These are phyloP conservation scores for Clohesyomyces aquaticus DNA, from an alignment of 495 filamentous ascomycete species.

Conservation along the genomic window DNA sequence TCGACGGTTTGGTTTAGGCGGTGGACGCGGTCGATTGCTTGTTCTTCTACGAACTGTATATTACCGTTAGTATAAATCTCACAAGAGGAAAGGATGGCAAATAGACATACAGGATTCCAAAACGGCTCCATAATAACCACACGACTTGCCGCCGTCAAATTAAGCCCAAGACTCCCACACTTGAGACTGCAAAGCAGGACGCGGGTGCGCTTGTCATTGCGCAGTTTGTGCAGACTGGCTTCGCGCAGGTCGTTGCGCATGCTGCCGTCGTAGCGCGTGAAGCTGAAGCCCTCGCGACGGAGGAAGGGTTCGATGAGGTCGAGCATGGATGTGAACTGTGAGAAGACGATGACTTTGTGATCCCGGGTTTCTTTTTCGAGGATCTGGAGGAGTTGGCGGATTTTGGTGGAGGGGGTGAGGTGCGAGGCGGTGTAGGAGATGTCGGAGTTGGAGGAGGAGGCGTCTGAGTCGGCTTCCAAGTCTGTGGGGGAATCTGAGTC, in stretches of 20 bases:
- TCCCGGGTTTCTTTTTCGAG: slow-evolving; percentile 73
- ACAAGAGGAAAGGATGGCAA: background rate
- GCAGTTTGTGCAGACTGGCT: slow-evolving; percentile 73
- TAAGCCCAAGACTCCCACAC: slow-evolving; percentile 89
- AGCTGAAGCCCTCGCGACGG: slow-evolving; percentile 67
- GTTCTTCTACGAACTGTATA: slow-evolving; percentile 86
- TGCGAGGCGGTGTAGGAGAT: slow-evolving; percentile 49
- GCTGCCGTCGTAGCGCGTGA: slow-evolving; percentile 88
- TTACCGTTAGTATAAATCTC: slow-evolving; percentile 39
- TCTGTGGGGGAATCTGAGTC: slow-evolving; percentile 39
- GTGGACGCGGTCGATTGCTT: slow-evolving; percentile 97
- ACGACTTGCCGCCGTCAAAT: slow-evolving; percentile 88
- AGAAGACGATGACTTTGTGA: slow-evolving; percentile 98
- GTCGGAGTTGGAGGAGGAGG: slow-evolving; percentile 48
- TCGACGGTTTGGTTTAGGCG: slow-evolving; percentile 92
- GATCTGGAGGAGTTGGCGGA: slow-evolving; percentile 78
- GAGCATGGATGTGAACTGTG: slow-evolving; percentile 96
- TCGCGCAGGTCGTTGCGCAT: slow-evolving; percentile 95
- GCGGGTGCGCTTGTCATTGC: slow-evolving; percentile 71
- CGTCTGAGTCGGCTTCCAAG: slow-evolving; percentile 36
- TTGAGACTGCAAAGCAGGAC: slow-evolving; percentile 90
- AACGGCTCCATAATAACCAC: slow-evolving; percentile 97
- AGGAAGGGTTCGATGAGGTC: slow-evolving; percentile 95
- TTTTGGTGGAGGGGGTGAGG: slow-evolving; percentile 81
- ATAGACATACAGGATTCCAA: slow-evolving; percentile 82